These are phyloP conservation scores for Talaromyces nanjingensis DNA, from an alignment of 495 filamentous ascomycete genomes.

Conservation along the genomic window DNA sequence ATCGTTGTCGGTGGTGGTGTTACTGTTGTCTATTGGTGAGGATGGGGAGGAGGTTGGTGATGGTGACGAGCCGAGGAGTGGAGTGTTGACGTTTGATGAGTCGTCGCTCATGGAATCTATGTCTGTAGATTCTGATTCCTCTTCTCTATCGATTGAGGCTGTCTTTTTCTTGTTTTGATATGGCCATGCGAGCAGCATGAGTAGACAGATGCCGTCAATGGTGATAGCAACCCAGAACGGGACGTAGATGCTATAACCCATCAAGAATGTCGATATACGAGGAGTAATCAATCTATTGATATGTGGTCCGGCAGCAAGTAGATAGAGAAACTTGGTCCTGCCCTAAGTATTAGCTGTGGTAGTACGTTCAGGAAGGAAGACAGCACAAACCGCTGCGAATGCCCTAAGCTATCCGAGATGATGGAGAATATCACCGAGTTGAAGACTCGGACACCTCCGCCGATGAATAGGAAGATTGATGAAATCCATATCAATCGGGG, in stretches of 20 bases:
- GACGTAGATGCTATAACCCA: background rate
- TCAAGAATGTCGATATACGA: background rate
- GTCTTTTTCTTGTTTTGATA: background rate
- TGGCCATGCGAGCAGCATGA: background rate
- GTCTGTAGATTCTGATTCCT: background rate
- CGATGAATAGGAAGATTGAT: conserved; percentile 16
- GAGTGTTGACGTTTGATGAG: background rate
- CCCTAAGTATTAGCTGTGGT: background rate
- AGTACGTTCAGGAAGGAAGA: background rate
- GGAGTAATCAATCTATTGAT: background rate
- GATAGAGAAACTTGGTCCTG: background rate
- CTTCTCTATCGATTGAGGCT: background rate
- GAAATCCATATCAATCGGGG: conserved; percentile 11
- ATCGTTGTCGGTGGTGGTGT: no score
- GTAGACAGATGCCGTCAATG: background rate
- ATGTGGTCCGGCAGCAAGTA: background rate
- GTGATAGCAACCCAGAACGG: background rate
- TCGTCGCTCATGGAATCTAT: background rate
- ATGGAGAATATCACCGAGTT: conserved; percentile 18
- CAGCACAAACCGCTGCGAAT: background rate
- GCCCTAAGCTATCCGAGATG: background rate
- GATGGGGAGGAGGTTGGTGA: background rate
- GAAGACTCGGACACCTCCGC: conserved; percentile 15
- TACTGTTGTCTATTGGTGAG: background rate
- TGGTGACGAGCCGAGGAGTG: background rate